phyloP scores from a whole-genome alignment of 345 rosid species.

The Citrus sinensis region DNA sequence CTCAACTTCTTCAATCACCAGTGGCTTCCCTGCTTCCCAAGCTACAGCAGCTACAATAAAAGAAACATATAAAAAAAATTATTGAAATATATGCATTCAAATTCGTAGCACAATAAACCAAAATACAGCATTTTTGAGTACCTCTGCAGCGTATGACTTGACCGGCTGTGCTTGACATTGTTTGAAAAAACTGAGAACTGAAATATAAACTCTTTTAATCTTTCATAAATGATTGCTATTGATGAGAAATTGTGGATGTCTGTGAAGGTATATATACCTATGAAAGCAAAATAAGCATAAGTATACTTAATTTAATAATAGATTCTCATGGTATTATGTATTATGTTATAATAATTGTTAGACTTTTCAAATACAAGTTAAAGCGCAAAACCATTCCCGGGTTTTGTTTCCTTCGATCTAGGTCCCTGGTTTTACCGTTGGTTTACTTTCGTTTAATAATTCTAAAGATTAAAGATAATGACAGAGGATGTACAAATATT shows the following conservation, averaged over 20 bases:
- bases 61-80: not conserved
- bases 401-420: not conserved
- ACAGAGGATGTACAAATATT: not conserved
- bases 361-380: not conserved
- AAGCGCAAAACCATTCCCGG: conserved; percentile 2
- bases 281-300: not conserved
- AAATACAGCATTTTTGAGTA: not conserved
- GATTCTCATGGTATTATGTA: not conserved
- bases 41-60: conserved; percentile 41
- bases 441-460: not conserved
- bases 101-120: too few relatives aligned
- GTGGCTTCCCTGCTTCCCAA: conserved; percentile 59
- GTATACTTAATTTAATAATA: not conserved
- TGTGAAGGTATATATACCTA: not conserved
- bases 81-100: not conserved
- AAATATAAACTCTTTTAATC: not conserved
- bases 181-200: not conserved
- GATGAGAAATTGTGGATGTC: not conserved
- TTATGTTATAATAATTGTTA: not conserved
- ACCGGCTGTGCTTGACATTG: conserved; percentile 8
- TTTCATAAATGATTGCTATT: not conserved
- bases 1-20: conserved; percentile 48
- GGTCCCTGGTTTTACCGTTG: not conserved
- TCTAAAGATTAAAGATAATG: not conserved
- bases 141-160: conserved; percentile 21